Base-by-base conservation (phyloP, 495 filamentous ascomycete species). In the Xylaria intraflava region DNA sequence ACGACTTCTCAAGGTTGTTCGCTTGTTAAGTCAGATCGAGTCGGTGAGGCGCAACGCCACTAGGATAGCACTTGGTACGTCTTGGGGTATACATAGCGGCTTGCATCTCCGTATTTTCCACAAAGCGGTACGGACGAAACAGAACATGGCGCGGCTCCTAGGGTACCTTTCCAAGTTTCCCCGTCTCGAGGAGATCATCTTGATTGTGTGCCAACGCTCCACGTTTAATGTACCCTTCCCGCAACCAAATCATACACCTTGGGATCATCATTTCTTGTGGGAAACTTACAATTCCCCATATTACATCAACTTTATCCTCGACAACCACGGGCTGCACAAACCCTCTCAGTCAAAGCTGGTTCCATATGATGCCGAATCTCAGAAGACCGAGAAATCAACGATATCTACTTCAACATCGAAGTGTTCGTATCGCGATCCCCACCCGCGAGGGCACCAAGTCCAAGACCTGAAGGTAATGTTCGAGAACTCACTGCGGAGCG, bases 241-340 rank as follows among this genome's bases (percentile, higher is more conserved):
- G n/a, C 56, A 56, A 26, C 43, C 61, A 2, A 23, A 46, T 22
- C 57, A 52, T 30, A 55, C 45, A 46, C 63, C 53, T 19, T 60
- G 41, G 58, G 51, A 48, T 31, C 65, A 57, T 47, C 58, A 57
- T 26, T 56, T 59, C 46, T 52, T 75, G 24, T 73, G 72, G 64
- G 71, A 77, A 52, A 66, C 73, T n/a, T 77, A 77, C 59, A 67
- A 72, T 46, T 75, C 72, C 61, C 73, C 72, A 51, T 75, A 74
- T 51, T 72, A 75, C 60, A 69, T 77, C 43, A 71, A 74, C 44
- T 65, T 69, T 48, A 77, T 73, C 65, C 69, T 77, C 57, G 73
- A 75, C 55, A 66, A 74, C 41, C 65, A 70, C 36, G 62, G 58
- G 58, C 58, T 69, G 23, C 70, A 70, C 12, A 66, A 70, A 1